Conservation (phyloP, 2,329 filamentous ascomycete genomes). For the Colletotrichum sidae region DNA sequence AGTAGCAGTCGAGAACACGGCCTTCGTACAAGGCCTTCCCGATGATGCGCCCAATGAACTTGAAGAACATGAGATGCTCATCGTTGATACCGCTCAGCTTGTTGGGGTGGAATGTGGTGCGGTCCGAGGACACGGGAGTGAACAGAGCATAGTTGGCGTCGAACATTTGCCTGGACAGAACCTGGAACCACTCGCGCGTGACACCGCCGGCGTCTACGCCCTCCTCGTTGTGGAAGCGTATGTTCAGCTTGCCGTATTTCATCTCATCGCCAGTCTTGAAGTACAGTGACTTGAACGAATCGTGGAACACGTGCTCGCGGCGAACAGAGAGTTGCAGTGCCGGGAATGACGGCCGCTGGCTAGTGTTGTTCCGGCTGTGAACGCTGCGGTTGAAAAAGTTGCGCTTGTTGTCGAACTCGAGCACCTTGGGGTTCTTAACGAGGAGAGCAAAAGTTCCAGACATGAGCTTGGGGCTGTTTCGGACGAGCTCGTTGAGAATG, state of each 20-base stretch:
- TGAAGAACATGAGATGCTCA: conserved; percentile 98
- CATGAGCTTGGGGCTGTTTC: conserved; percentile 98
- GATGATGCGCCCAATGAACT: conserved; percentile 98
- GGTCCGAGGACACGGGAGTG: conserved; percentile 94
- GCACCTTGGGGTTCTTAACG: conserved; percentile 97
- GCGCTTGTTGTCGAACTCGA: conserved; percentile 99
- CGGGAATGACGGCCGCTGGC: conserved; percentile 78
- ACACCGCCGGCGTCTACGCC: conserved; percentile 98
- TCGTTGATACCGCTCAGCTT: conserved; percentile 93
- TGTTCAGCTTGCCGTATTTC: conserved; percentile 98
- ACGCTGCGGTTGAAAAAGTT: conserved; percentile 98
- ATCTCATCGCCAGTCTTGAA: conserved; percentile 97
- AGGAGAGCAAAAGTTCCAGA: conserved; percentile 95
- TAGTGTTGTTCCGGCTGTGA: conserved; percentile 75
- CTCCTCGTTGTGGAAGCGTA: conserved; percentile 96
- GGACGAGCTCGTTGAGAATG: conserved; percentile 96
- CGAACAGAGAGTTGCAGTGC: conserved; percentile 87
- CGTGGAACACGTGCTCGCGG: conserved; percentile 95
- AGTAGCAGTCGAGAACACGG: conserved; percentile 96
- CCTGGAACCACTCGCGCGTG: conserved; percentile 99
- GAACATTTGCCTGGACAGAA: conserved; percentile 97
- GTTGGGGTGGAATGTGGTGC: conserved; percentile 98
- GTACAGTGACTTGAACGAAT: conserved; percentile 98
- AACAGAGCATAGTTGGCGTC: conserved; percentile 98
- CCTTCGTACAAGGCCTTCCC: conserved; percentile 98